Base-by-base conservation (phyloP, 768 basidiomycete species). In the Trametes maxima region DNA sequence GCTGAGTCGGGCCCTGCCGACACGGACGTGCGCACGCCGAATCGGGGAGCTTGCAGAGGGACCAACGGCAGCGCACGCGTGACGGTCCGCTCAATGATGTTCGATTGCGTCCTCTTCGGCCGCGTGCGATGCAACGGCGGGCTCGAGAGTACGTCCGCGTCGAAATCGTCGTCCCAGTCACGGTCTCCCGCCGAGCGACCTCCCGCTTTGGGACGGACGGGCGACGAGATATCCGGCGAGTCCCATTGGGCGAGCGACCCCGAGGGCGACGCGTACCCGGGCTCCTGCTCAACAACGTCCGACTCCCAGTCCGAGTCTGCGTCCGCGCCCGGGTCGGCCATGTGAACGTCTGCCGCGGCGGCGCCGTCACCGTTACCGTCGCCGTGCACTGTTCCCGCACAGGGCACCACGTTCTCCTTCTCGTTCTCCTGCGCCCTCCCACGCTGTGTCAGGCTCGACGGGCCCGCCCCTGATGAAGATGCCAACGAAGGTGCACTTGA, bases 231-330 rank as follows among this genome's bases (percentile, higher is more conserved):
- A 10, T 89, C 84, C 24, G 80, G 80, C 39, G 86, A 86, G 62
- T 77, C 77, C 60, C 73, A 74, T 51, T 79, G 80, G 63, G 71
- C 68, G 65, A 79, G 76, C 22, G 84, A 84, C 48, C 82, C 75
- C 10, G 82, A 75, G 16, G 90, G 90, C n/a, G 91, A 91, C 54
- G 89, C 78, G 73, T 93, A 94, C 16, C 92, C 91, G 62, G 90
- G 90, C 69, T 93, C 92, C 74, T 91, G 91, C 68, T 79, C 78
- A 16, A 90, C 84, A 11, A 66, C 68, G 53, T 83, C 78, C 36
- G 70, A 66, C 47, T 61, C 68, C 24, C 78, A 71, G 58, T 75
- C 71, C 53, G 77, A 74, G 43, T 75, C 75, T 37, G 75, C 75
- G 40, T 75, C 73, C 64, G 54, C 75, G 60, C 72, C 60, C 16